Evolutionary conservation across 1,284 basidiomycete genomes (phyloP), one percentile per base, ranked within the genome.

Genomic region (Papiliotrema fonsecae): DNA sequence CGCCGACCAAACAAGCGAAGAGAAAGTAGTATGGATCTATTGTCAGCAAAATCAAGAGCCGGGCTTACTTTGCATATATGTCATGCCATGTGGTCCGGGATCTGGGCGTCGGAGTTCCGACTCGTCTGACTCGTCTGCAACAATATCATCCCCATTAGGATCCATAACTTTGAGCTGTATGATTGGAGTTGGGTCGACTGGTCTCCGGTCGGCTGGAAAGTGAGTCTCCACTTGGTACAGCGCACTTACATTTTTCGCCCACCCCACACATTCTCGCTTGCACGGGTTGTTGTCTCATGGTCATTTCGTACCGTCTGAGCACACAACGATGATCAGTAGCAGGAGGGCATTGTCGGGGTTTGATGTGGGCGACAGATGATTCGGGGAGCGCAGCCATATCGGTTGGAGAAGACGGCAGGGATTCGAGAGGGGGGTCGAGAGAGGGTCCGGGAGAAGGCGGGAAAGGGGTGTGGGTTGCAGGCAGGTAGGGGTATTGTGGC

Each of bases 1-100:
- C 87, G 58, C 88, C 85, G 0, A 88, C 87, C 21, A 94, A 79
- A 56, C 83, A 84, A 5, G 90, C 90, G 61, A 90, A 94, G 82
- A 92, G 90, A 73, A 96, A 94, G 68, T 92, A 92, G 70, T 92
- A 92, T 0, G 90, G 90, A 58, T 92, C 74, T 94, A 86, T 87
- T 54, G 27, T 50, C 35, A 49, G 34, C 41, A 41, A n/a, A n/a
- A n/a, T 28, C 22, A 62, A 42, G 18, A 24, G n/a, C 4, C 27
- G 21, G 26, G 54, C 69, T 53, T 47, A 73, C 72, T 74, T 47
- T 73, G 71, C 64, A 74, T 67, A 47, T 61, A 72, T 14, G 62
- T 57, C 59, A 65, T 64, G 27, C 64, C 57, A 7, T 52, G 49
- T 2, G 52, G 51, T 9, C 50, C 52, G 22, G 54, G 48, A 34